Conservation (phyloP, 2,329 filamentous ascomycete species). For the Colletotrichum lupini region DNA sequence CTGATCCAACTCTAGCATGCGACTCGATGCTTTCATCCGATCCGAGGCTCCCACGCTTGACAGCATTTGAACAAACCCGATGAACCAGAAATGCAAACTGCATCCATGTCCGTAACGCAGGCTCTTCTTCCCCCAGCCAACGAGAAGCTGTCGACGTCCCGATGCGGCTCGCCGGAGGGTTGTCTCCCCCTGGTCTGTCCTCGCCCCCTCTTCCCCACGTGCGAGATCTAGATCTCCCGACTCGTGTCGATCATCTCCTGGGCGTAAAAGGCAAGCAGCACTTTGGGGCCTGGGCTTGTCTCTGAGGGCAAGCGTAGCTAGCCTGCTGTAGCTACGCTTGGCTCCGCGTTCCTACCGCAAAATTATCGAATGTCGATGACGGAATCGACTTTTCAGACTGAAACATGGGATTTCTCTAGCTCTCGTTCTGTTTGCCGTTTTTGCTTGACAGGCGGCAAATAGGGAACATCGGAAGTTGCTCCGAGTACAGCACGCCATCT, state of each 20-base stretch:
- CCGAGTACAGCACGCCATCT: conserved; percentile 25
- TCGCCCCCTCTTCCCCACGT: conserved; percentile 21
- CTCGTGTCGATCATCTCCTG: conserved; percentile 26
- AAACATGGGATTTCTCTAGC: conserved; percentile 34
- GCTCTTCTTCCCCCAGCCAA: neutral
- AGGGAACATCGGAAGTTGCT: conserved; percentile 3
- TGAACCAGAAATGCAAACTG: neutral
- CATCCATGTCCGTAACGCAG: neutral
- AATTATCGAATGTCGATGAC: conserved; percentile 24
- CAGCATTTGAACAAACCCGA: neutral
- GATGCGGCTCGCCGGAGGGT: conserved; percentile 27
- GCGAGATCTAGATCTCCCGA: conserved; percentile 23
- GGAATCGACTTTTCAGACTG: conserved; percentile 31
- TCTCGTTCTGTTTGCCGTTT: neutral
- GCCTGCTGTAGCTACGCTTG: neutral
- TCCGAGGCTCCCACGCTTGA: neutral
- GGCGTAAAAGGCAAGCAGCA: neutral
- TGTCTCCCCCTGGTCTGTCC: conserved; percentile 6
- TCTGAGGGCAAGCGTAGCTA: neutral
- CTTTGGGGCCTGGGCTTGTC: neutral
- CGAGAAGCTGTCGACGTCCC: neutral
- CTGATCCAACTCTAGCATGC: neutral
- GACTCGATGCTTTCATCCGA: conserved; percentile 9
- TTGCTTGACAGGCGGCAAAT: neutral
- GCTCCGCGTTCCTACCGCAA: neutral